Evolutionary conservation across 2,329 filamentous ascomycete species (phyloP), one percentile per base, ranked within the genome.

Genomic region (Scolecobasidium constrictum): DNA sequence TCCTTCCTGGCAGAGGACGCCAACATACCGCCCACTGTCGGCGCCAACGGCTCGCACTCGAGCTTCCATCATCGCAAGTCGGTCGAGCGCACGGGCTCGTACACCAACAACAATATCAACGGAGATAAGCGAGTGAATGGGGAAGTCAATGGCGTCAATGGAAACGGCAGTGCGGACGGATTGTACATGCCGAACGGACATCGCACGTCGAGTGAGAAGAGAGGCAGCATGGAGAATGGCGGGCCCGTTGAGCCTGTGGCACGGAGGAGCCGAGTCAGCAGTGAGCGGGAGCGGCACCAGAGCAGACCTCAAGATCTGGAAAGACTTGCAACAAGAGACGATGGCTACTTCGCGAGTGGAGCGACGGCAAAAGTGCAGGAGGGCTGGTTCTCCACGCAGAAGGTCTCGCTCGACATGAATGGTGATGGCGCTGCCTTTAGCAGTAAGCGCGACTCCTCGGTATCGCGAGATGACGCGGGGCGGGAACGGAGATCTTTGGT

Each of bases 1-100:
- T 66, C 65, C 50, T 63, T 69, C 57, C 56, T 68, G 56, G 59
- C 64, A 55, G 66, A 68, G 55, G 58, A 66, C 50, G 58, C 53
- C 54, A n/a, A n/a, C n/a, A 62, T 55, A 56, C 60, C 57, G 54
- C 54, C 59, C 48, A 56, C 57, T 44, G 58, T 55, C 46, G 48
- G 51, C 44, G 50, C 50, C 38, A 42, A 42, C 40, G 17, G 19
- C 56, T 33, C 52, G 53, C 43, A 52, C n/a, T 57, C 49, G 52
- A 52, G 39, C 42, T 34, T 28, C 39, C 38, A 16, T n/a, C 9
- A 7, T 31, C 26, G 26, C 26, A 31, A 31, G 26, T 31, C 26
- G 26, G 26, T 31, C n/a, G 26, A 31, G 26, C 26, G 26, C 26
- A 31, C 26, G 9, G 11, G 28, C 20, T 36, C 20, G 9, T 4